Percentiles rank a stretch among this genome's conserved stretches.
phyloP scores from a whole-genome alignment of 257 asterid genomes.

The Nicotiana obtusifolia region DNA sequence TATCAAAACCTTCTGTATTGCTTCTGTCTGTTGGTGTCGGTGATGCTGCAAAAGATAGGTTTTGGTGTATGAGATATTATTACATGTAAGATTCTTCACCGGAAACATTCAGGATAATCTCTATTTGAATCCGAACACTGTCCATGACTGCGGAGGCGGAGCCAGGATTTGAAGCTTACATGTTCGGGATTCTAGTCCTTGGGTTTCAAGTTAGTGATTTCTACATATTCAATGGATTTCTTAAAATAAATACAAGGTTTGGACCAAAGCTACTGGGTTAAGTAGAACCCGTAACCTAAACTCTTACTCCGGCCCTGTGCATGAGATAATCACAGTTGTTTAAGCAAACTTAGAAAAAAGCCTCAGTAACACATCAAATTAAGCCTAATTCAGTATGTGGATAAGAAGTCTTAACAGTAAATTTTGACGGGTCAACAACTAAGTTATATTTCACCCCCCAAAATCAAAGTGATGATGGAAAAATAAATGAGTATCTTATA shows the following conservation, averaged over 20 bases:
- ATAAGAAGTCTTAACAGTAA: not conserved
- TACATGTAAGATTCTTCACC: not conserved
- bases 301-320: not conserved
- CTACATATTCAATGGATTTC: no score
- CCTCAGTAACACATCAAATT: not conserved
- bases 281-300: no score
- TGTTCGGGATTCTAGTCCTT: no score
- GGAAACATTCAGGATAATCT: not conserved
- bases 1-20: conserved; percentile 57
- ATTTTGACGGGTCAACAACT: not conserved
- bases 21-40: conserved; percentile 40
- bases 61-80: not conserved
- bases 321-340: not conserved
- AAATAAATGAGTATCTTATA: not conserved
- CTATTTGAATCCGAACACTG: not conserved
- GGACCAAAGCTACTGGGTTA: no score
- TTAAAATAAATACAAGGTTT: no score
- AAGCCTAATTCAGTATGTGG: not conserved
- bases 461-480: not conserved
- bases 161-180: no score
- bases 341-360: not conserved
- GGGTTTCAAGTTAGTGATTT: no score
- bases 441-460: not conserved
- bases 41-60: conserved; percentile 37
- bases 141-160: no score